These are phyloP conservation scores for Pleoardoris graminearum DNA, from an alignment of 2,329 filamentous ascomycete genomes.

Conservation along the genomic window DNA sequence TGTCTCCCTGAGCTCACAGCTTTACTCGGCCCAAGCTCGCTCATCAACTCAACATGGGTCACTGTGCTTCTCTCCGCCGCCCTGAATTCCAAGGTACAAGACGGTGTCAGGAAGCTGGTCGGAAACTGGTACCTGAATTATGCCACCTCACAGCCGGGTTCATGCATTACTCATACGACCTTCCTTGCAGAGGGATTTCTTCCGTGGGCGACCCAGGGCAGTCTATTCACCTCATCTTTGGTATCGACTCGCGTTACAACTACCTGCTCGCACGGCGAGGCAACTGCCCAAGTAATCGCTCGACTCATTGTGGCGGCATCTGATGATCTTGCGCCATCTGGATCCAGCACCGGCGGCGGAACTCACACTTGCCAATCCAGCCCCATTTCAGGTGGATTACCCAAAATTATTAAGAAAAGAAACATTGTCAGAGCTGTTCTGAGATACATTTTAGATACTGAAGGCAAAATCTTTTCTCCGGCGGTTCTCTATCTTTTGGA, in stretches of 20 bases:
- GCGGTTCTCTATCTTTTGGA: conserved; percentile 50
- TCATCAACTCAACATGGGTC: conserved; percentile 47
- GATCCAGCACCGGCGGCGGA: too few species aligned
- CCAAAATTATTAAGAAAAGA: neutral
- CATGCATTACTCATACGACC: conserved; percentile 26
- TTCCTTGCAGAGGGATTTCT: conserved; percentile 50
- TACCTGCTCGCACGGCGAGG: conserved; percentile 47
- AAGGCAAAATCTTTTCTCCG: conserved; percentile 46
- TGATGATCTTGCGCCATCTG: neutral
- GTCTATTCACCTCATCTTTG: conserved; percentile 48
- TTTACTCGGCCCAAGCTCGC: conserved; percentile 40
- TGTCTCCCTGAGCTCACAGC: conserved; percentile 49
- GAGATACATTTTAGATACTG: conserved; percentile 39
- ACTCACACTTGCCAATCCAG: neutral
- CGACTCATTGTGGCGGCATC: conserved; percentile 28
- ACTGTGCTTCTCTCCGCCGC: conserved; percentile 49
- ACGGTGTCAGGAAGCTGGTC: conserved; percentile 52
- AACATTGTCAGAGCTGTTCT: conserved; percentile 29
- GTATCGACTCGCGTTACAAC: conserved; percentile 32
- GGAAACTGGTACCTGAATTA: conserved; percentile 51
- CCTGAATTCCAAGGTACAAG: conserved; percentile 48
- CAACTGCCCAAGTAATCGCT: conserved; percentile 42
- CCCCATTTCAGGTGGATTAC: too few species aligned
- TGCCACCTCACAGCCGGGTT: conserved; percentile 15
- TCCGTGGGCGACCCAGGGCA: conserved; percentile 53